These are phyloP conservation scores for Hypoxylon sp. DNA, from an alignment of 2,329 filamentous ascomycete species.

Conservation along the genomic window DNA sequence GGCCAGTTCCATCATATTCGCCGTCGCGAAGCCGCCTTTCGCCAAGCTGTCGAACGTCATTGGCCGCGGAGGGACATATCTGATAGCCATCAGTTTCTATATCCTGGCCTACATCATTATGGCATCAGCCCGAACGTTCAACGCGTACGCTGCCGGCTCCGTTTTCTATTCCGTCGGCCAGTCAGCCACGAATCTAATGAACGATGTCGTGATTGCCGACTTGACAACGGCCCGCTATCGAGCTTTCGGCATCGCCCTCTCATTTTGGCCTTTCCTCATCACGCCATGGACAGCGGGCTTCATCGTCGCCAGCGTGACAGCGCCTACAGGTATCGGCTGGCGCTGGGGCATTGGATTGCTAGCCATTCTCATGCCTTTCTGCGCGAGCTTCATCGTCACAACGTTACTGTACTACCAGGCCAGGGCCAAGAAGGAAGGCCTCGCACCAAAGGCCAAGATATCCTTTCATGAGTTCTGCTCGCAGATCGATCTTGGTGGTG, in stretches of 20 bases:
- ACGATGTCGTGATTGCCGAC: conserved; percentile 70
- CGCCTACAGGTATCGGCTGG: conserved; percentile 53
- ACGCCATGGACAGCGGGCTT: conserved; percentile 64
- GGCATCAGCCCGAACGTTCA: conserved; percentile 60
- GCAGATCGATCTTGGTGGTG: conserved; percentile 51
- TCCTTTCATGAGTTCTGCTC: conserved; percentile 48
- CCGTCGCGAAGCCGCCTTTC: conserved; percentile 67
- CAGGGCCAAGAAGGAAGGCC: conserved; percentile 55
- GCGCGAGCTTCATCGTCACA: conserved; percentile 57
- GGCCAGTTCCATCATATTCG: conserved; percentile 50
- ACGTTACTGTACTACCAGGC: conserved; percentile 59
- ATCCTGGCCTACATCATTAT: conserved; percentile 65
- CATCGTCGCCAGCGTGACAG: conserved; percentile 53
- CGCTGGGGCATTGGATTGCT: conserved; percentile 66
- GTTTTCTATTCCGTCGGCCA: conserved; percentile 67
- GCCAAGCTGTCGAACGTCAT: conserved; percentile 69
- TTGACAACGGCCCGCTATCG: conserved; percentile 61
- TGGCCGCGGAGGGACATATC: conserved; percentile 67
- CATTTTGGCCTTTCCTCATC: conserved; percentile 53
- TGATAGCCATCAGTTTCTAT: conserved; percentile 61
- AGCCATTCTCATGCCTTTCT: conserved; percentile 60
- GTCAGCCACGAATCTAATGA: conserved; percentile 66
- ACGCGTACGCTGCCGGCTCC: conserved; percentile 60
- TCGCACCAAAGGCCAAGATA: conserved; percentile 46
- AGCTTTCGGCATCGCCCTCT: conserved; percentile 59